Percentiles rank a stretch among this genome's conserved stretches.
Conservation (phyloP, 345 rosid genomes). For the Durio zibethinus region DNA sequence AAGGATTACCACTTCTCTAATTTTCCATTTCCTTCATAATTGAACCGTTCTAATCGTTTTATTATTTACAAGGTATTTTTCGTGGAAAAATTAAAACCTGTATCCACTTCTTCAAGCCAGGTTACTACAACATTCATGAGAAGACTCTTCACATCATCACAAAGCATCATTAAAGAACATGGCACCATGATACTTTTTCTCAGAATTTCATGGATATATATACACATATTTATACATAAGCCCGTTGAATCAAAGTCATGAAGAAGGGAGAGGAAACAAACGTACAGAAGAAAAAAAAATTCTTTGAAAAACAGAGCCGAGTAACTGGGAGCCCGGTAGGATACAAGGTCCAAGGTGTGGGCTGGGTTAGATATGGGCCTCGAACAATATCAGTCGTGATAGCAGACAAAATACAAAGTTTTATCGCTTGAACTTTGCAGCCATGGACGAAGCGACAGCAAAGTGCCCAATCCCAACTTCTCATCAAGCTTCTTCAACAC, state of each 20-base stretch:
- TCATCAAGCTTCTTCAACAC: background rate
- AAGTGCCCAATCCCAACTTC: background rate
- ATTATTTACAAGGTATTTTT: background rate
- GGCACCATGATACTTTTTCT: background rate
- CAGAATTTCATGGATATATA: background rate
- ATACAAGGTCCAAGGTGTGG: background rate
- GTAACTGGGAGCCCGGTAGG: background rate
- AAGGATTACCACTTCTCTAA: background rate
- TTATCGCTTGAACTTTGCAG: too few species aligned
- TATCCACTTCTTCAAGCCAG: background rate
- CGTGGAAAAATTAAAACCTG: background rate
- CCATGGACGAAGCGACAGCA: background rate
- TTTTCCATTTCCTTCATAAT: background rate
- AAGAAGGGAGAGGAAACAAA: too few species aligned
- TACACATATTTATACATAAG: too few species aligned
- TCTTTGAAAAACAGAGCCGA: background rate
- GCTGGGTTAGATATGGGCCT: background rate
- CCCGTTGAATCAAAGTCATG: too few species aligned
- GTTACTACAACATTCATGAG: background rate
- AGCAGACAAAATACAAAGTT: background rate
- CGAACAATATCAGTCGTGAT: background rate
- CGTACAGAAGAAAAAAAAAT: too few species aligned
- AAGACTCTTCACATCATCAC: background rate
- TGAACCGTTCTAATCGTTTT: background rate
- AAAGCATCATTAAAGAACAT: background rate